Conservation (phyloP, 2,329 filamentous ascomycete genomes). For the Dactylonectria estremocensis region DNA sequence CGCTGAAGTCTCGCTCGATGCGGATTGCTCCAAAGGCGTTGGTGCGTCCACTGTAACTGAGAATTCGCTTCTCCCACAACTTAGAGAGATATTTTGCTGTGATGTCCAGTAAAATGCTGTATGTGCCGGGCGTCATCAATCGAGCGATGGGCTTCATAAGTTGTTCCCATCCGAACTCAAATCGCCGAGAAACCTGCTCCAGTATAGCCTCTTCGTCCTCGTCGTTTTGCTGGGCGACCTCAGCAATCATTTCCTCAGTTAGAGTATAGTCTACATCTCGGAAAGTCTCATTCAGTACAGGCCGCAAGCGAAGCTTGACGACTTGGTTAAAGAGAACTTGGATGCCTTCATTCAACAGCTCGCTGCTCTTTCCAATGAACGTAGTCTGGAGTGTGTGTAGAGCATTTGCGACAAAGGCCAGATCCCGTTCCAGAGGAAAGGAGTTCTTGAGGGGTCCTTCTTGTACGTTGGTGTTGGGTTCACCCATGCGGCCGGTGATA, state of each 20-base stretch:
- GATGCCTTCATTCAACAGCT: conserved; percentile 87
- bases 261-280: conserved; percentile 90
- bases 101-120: conserved; percentile 80
- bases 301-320: conserved; percentile 86
- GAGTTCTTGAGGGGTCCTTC: conserved; percentile 69
- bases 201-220: conserved; percentile 68
- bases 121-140: conserved; percentile 84
- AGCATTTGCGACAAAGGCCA: conserved; percentile 76
- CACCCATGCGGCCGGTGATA: conserved; percentile 76
- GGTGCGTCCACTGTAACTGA: conserved; percentile 83
- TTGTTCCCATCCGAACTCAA: conserved; percentile 88
- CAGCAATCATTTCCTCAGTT: conserved; percentile 72
- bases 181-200: conserved; percentile 83
- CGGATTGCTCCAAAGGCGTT: conserved; percentile 87
- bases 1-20: conserved; percentile 87
- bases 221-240: conserved; percentile 68
- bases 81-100: conserved; percentile 83
- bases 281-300: conserved; percentile 90
- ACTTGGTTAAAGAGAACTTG: conserved; percentile 91
- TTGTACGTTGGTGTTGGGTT: conserved; percentile 55
- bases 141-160: conserved; percentile 89
- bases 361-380: conserved; percentile 84
- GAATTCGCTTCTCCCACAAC: conserved; percentile 89
- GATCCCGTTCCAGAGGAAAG: conserved; percentile 87
- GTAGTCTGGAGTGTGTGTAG: conserved; percentile 78